Base-by-base conservation (phyloP, 225 moss, liverwort and hornwort genomes). In the Sphagnum contortum region DNA sequence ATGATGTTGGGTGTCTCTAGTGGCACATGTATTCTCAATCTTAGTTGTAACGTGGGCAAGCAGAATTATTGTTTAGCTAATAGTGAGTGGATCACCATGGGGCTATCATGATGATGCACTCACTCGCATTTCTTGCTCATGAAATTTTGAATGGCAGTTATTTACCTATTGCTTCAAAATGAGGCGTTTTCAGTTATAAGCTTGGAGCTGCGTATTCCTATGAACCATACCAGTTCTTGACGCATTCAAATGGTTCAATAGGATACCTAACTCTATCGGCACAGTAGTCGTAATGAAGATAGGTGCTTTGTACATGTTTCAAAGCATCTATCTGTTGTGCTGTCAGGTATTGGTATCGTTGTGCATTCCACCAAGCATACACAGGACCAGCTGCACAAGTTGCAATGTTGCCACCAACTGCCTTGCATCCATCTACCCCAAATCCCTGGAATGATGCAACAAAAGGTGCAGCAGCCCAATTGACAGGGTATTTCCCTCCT, bases 401-500 rank as follows among this genome's bases (percentile, higher is more conserved):
- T 56, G 7, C 2, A 64, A 67, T 12, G 51, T 67, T 73, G 12
- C 8, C 4, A 44, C 68, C 74, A 0, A 48, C 2, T 9, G 66
- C 72, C n/a, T 51, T 44, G 68, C 85, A 85, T 3, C 81, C 55
- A 49, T 81, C 78, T 3, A 85, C 1, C 9, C 81, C 85, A 62
- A 85, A 85, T 3, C 79, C 74, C 69, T 81, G 73, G 72, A 78
- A 85, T 5, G 85, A 85, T 48, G 85, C 85, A 58, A 79, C 14
- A 67, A 85, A 85, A n/a, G 85, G 85, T 44, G 85, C 69, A 45
- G 79, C 81, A 57, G 56, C 48, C 85, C 85, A 85, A 61, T 85
- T 60, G 3, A 85, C 59, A 3, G 48, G 60, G 5, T 70, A 53
- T 50, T 64, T 74, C 11, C 85, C 85, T n/a, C 85, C 81, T 55